Conservation (phyloP, 108 stramenopile species). For the Cyclotella atomus region DNA sequence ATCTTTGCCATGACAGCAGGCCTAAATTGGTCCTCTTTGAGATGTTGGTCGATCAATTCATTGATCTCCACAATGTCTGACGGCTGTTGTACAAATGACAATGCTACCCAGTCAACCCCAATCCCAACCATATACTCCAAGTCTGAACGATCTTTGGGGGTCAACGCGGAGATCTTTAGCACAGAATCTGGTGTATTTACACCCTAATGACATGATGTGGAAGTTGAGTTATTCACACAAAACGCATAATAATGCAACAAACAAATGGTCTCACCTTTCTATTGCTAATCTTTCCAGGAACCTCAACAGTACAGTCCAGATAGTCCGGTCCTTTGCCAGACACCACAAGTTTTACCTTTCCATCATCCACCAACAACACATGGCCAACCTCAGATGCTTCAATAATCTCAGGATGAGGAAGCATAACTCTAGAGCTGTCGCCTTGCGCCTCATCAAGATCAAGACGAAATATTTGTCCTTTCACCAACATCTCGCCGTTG, state of each 20-base stretch:
- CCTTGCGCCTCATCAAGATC: conserved; percentile 75
- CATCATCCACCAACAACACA: conserved; percentile 81
- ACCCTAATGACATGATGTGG: conserved; percentile 47
- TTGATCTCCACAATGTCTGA: conserved; percentile 72
- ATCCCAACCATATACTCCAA: conserved; percentile 74
- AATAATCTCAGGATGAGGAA: conserved; percentile 87
- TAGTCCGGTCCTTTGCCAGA: conserved; percentile 62
- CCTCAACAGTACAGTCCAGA: conserved; percentile 77
- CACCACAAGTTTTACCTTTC: conserved; percentile 87
- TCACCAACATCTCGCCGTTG: conserved; percentile 57
- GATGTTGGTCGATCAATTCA: conserved; percentile 54
- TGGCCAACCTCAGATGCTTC: conserved; percentile 66
- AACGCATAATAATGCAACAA: background rate
- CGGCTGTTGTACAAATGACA: conserved; percentile 81
- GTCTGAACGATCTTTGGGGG: conserved; percentile 86
- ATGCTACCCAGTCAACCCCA: conserved; percentile 84
- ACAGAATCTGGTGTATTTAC: conserved; percentile 85
- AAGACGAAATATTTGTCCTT: conserved; percentile 78
- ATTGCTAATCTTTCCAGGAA: conserved; percentile 82
- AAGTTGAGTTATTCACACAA: background rate
- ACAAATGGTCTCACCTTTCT: conserved; percentile 54
- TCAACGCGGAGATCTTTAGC: conserved; percentile 81
- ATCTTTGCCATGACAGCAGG: conserved; percentile 85
- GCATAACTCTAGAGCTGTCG: conserved; percentile 68
- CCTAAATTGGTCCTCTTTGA: conserved; percentile 35